Conservation (phyloP, 129 eudicot genomes). For the Rutidosis leptorrhynchoides region DNA sequence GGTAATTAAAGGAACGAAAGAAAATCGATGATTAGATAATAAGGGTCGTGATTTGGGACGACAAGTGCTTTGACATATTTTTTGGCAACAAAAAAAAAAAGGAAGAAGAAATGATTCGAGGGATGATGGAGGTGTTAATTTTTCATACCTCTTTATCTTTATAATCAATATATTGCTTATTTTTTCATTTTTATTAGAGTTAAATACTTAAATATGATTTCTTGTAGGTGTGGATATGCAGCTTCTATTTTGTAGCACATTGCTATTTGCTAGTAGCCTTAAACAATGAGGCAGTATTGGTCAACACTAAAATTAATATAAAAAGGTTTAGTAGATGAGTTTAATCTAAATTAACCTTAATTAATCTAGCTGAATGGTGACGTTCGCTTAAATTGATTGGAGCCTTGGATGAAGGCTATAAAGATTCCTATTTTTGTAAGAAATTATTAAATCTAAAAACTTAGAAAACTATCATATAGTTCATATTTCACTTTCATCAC, state of each 20-base stretch:
- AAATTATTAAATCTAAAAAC: neutral
- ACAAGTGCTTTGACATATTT: neutral
- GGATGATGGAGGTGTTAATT: slow-evolving; percentile 10
- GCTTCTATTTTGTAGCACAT: too few species aligned
- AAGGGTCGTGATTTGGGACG: slow-evolving; percentile 3
- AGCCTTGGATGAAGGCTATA: neutral
- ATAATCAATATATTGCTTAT: too few species aligned
- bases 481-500: slow-evolving; percentile 22
- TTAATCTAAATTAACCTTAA: neutral
- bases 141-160: too few species aligned
- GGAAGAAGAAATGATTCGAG: slow-evolving; percentile 17
- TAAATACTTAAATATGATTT: too few species aligned
- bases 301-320: too few species aligned
- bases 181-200: too few species aligned
- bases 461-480: neutral
- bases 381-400: neutral
- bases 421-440: neutral
- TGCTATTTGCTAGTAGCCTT: too few species aligned
- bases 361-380: neutral
- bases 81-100: slow-evolving; percentile 15
- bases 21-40: neutral
- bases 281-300: too few species aligned
- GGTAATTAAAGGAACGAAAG: neutral
- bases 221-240: too few species aligned
- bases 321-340: too few species aligned